Base-by-base conservation (phyloP, 352 stramenopile genomes). In the Phytophthora citrophthora region DNA sequence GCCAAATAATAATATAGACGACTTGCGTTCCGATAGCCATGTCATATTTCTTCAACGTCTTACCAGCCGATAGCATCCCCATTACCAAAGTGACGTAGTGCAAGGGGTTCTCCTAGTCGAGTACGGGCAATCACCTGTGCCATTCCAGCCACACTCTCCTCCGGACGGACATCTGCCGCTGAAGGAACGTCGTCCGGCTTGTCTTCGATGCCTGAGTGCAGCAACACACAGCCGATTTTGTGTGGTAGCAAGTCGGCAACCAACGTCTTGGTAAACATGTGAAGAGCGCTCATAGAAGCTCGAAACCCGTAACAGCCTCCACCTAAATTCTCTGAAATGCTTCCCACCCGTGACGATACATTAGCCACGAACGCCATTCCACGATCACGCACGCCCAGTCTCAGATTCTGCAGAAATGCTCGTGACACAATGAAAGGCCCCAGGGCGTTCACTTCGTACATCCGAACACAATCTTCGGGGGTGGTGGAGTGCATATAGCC, bases 281-380 rank as follows among this genome's bases (percentile, higher is more conserved):
- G 90, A 27, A 94, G 73, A 20, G 88, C 85, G 11, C 79, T 76
- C 63, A 94, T 93, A 49, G 83, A 94, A 24, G 89, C 74, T 29
- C 86, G 83, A 62, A 94, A 95, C 10, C 76, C 85, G 54, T 94
- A 94, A 36, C 70, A 74, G 9, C 84, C 82, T 47, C 87, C 87
- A 0, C 54, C 69, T 32, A 34, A 10, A 50, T 78, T 78, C 36
- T 74, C 64, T 27, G 56, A 57, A 59, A 91, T 81, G 44, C 78
- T 85, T 8, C 77, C 82, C 43, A 89, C 76, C 40, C 71, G 54
- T 12, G 83, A 86, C 23, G 74, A 79, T 11, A 92, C 54, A 36
- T 91, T 81, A 15, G 64, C 78, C 15, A 84, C 78, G 27, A 83
- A 80, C 6, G 79, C 77, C 24, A 56, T 61, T 16, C 77, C 83